phyloP scores from a whole-genome alignment of 805 yeast genomes.

The Cyberlindnera veronae region DNA sequence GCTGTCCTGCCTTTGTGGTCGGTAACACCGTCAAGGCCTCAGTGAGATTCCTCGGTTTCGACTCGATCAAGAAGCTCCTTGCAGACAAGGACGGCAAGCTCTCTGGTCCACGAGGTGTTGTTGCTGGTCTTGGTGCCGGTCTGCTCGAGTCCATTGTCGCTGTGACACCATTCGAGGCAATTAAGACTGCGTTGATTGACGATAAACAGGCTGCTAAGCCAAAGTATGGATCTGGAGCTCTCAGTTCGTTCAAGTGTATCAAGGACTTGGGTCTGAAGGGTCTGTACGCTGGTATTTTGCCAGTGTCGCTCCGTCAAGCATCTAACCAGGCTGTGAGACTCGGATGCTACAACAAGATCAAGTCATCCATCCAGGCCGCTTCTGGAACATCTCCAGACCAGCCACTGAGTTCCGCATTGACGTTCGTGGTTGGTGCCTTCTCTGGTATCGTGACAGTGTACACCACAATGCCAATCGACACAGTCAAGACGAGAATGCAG shows the following conservation, averaged over 20 bases:
- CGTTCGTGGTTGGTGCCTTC: slow-evolving; percentile 86
- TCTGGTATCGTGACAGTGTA: slow-evolving; percentile 90
- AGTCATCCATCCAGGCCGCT: slow-evolving; percentile 69
- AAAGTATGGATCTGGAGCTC: slow-evolving; percentile 62
- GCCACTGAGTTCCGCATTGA: slow-evolving; percentile 73
- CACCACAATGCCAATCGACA: slow-evolving; percentile 92
- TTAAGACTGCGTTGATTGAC: slow-evolving; percentile 92
- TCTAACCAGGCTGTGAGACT: slow-evolving; percentile 92
- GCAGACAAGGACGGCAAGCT: slow-evolving; percentile 84
- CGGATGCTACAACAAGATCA: slow-evolving; percentile 89
- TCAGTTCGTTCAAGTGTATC: slow-evolving; percentile 56
- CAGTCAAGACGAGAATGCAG: slow-evolving; percentile 97
- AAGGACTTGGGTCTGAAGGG: slow-evolving; percentile 81
- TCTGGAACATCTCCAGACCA: slow-evolving; percentile 62
- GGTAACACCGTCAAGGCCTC: slow-evolving; percentile 97
- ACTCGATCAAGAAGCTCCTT: slow-evolving; percentile 71
- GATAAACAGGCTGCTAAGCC: slow-evolving; percentile 79
- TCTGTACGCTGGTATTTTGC: slow-evolving; percentile 82
- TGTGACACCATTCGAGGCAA: slow-evolving; percentile 95
- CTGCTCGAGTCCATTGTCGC: slow-evolving; percentile 87
- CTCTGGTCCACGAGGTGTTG: slow-evolving; percentile 84
- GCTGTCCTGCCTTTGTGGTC: slow-evolving; percentile 94
- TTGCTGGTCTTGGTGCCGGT: slow-evolving; percentile 99
- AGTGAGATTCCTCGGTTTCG: slow-evolving; percentile 92
- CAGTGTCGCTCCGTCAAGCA: slow-evolving; percentile 94